Base-by-base conservation (phyloP, 768 basidiomycete genomes). In the Agaricus blazei region DNA sequence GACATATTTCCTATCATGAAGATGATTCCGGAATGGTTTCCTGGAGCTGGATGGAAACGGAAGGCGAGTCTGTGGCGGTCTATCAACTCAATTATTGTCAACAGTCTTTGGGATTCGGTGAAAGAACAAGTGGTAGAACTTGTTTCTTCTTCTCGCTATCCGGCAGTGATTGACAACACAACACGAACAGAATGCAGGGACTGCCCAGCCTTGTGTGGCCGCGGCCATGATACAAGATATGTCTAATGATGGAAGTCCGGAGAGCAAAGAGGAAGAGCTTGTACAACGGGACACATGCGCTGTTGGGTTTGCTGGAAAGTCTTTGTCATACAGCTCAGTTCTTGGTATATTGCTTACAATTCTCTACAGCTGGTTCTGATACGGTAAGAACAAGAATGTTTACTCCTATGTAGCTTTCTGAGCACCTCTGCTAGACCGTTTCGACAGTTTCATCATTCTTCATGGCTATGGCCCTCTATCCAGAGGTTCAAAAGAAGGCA, bases 1-100 rank as follows among this genome's bases (percentile, higher is more conserved):
- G 72, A 76, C 51, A 58, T 66, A 0, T 19, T 69, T 8, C 68
- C 68, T 3, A 54, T 64, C 15, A 63, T 76, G 29, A 69, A 70
- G 56, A 62, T 3, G 19, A 19, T 19, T 19, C 19, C 19, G 19
- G 19, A 19, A 19, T 75, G 72, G 68, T 62, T 75, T 54, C 74
- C 75, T 19, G 71, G 72, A 1, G 67, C 67, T 0, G 19, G 19
- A 19, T 19, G 19, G 19, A 19, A 19, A 19, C 19, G 19, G 19
- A 19, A 19, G 19, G 19, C 72, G 2, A 64, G 57, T 24, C 51
- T 63, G 15, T 72, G 70, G 70, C 51, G 57, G 9, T 60, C 58
- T 47, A 60, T 65, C 15, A 60, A 69, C 23, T 54, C 64, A 6
- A 58, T 65, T 48, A 71, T 68, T 68, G 62, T 60, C 59, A 63